Base-by-base conservation (phyloP, 1,284 basidiomycete species). In the Vanrija humicola region DNA sequence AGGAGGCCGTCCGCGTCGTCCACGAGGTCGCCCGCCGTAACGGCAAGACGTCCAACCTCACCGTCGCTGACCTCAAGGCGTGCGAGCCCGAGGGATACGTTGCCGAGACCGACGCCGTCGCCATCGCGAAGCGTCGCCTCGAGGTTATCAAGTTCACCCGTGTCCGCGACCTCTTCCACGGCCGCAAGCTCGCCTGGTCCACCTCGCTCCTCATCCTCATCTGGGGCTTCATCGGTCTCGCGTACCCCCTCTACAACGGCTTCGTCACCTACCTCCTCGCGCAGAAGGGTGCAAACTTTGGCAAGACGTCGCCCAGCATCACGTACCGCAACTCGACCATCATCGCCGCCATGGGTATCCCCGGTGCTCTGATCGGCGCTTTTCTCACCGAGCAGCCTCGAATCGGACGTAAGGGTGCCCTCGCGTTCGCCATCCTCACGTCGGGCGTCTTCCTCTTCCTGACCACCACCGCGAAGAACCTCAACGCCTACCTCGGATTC, bases 181-280 rank as follows among this genome's bases (percentile, higher is more conserved):
- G 79, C 3, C 75, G 65, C 43, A 78, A 77, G 48, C 76, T 86
- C 56, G 79, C 79, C 1, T 69, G 79, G 55, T 83, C 83, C 61
- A 84, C 82, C 3, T 64, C 72, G 0, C 60, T 84, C 38, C 82
- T 82, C 51, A 83, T 84, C 58, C 43, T 79, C 4, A 77, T 84
- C 29, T 86, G 84, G 83, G 82, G 79, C 14, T 72, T 83, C 46
- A 82, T 86, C 53, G 83, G 84, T n/a, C 78, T 85, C 3, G 83
- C 82, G 2, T 86, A 82, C 64, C 84, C 84, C 54, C 47, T 61
- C 9, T 61, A 71, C 61, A 83, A 79, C 61, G 69, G 76, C 2
- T 84, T 83, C 73, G 75, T 84, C 18, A 80, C 83, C 2, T 75
- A 82, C 1, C 83, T 84, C 60, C 79, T 85, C 18, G 70, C 72